Conservation (phyloP, 768 basidiomycete genomes). For the Auricularia sp. region DNA sequence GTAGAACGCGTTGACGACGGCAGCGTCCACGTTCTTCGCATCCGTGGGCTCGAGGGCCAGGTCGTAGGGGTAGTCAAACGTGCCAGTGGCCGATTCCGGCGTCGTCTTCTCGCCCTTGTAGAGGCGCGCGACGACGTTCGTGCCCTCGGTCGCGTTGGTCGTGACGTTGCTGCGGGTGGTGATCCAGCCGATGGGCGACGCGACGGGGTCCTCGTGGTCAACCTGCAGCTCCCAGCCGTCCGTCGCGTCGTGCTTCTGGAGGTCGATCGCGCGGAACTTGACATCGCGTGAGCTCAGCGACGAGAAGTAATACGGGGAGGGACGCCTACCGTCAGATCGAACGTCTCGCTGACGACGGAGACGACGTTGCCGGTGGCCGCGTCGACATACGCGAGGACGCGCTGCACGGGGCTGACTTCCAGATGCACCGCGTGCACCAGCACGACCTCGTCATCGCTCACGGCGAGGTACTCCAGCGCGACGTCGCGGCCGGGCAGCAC, state of each 20-base stretch:
- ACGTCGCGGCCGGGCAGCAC: slow-evolving; percentile 26
- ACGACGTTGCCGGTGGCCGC: slow-evolving; percentile 44
- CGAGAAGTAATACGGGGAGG: no score
- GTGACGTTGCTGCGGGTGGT: slow-evolving; percentile 23
- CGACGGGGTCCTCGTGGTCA: slow-evolving; percentile 21
- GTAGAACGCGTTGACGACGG: slow-evolving; percentile 4
- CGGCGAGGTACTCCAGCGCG: slow-evolving; percentile 32
- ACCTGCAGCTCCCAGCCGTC: neutral
- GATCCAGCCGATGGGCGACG: slow-evolving; percentile 34
- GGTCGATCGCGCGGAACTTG: neutral
- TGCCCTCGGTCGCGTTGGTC: slow-evolving; percentile 27
- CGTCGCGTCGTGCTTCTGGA: neutral
- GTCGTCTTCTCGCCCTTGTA: slow-evolving; percentile 16
- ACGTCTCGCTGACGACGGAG: slow-evolving; percentile 42
- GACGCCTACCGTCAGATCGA: slow-evolving; percentile 29
- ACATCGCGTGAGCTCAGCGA: no score
- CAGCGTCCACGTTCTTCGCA: slow-evolving; percentile 8
- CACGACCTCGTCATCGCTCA: slow-evolving; percentile 27
- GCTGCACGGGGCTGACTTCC: slow-evolving; percentile 28
- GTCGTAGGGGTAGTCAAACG: slow-evolving; percentile 15
- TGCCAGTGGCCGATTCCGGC: slow-evolving; percentile 24
- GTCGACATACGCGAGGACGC: slow-evolving; percentile 51
- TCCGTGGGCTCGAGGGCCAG: slow-evolving; percentile 22
- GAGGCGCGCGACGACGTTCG: slow-evolving; percentile 25
- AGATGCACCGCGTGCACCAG: slow-evolving; percentile 35